Evolutionary conservation across 768 basidiomycete species (phyloP).

Genomic region (Boletus vinaceobasis): DNA sequence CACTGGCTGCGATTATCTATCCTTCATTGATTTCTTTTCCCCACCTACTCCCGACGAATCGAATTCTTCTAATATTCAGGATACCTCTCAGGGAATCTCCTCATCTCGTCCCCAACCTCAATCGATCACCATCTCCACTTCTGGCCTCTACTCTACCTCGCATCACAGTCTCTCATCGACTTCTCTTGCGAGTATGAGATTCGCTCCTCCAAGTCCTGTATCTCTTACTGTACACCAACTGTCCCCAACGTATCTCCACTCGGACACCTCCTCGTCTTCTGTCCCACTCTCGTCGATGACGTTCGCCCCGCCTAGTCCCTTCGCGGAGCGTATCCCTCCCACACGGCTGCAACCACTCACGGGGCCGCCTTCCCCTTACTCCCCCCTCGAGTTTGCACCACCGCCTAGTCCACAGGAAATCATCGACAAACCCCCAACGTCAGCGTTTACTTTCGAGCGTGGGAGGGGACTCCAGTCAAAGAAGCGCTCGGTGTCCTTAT

Average conservation of each 20-base stretch:
- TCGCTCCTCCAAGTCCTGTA: conserved; percentile 31
- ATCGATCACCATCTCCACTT: conserved; percentile 17
- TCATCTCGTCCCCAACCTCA: conserved; percentile 14
- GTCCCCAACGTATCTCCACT: conserved; percentile 8
- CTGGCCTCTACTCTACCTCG: conserved; percentile 18
- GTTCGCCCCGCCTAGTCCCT: conserved; percentile 29
- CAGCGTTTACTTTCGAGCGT: conserved; percentile 45
- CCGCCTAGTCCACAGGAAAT: conserved; percentile 5
- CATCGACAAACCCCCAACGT: conserved; percentile 38
- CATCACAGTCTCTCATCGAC: conserved; percentile 16
- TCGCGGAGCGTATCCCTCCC: conserved; percentile 9
- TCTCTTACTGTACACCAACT: background rate
- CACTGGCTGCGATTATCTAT: conserved; percentile 37
- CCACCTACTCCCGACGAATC: conserved; percentile 19
- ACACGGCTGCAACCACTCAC: conserved; percentile 16
- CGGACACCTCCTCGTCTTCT: conserved; percentile 14
- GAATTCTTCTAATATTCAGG: conserved; percentile 2
- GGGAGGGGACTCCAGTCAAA: conserved; percentile 16
- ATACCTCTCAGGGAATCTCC: background rate
- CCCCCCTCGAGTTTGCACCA: conserved; percentile 31
- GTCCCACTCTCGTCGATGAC: conserved; percentile 26
- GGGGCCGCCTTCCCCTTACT: conserved; percentile 27
- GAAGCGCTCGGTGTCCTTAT: conserved; percentile 30
- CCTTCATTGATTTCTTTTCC: conserved; percentile 48
- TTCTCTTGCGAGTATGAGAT: conserved; percentile 32